phyloP scores from a whole-genome alignment of 305 asterid genomes.

The Solanum aculeatissimum region DNA sequence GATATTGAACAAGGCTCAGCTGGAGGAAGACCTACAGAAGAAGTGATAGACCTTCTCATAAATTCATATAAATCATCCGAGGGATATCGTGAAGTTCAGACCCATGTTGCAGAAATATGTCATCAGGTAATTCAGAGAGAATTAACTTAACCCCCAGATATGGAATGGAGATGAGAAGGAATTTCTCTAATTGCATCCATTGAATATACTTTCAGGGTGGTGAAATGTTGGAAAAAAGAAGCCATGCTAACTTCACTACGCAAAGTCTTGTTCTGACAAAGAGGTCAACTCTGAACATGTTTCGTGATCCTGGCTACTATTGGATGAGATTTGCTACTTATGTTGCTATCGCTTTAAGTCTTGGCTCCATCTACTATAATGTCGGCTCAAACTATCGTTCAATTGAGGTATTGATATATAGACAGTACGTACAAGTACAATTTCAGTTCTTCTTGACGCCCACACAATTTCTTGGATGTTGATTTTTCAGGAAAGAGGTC shows the following conservation, averaged over 20 bases:
- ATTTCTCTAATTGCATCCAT: neutral
- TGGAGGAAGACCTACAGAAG: conserved; percentile 3
- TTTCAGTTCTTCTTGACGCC: neutral
- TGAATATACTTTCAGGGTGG: conserved; percentile 17
- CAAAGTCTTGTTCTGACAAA: conserved; percentile 23
- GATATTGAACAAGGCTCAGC: conserved; percentile 15
- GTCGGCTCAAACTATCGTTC: conserved; percentile 8
- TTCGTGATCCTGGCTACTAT: conserved; percentile 32
- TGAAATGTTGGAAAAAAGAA: conserved; percentile 5
- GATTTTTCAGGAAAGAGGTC: conserved; percentile 14
- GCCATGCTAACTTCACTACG: conserved; percentile 16
- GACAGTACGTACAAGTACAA: neutral
- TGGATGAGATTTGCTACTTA: conserved; percentile 27
- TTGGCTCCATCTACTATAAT: conserved; percentile 19
- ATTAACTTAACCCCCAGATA: neutral
- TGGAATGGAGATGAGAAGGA: neutral
- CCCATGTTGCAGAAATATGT: conserved; percentile 10
- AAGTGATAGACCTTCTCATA: conserved; percentile 10
- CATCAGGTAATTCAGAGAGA: neutral
- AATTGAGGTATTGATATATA: neutral
- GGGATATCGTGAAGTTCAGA: neutral
- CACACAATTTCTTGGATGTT: neutral
- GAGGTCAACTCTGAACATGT: conserved; percentile 33
- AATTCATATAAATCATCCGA: conserved; percentile 8
- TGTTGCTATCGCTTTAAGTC: conserved; percentile 1